Base-by-base conservation (phyloP, 2,329 filamentous ascomycete species). In the Calycina marina region DNA sequence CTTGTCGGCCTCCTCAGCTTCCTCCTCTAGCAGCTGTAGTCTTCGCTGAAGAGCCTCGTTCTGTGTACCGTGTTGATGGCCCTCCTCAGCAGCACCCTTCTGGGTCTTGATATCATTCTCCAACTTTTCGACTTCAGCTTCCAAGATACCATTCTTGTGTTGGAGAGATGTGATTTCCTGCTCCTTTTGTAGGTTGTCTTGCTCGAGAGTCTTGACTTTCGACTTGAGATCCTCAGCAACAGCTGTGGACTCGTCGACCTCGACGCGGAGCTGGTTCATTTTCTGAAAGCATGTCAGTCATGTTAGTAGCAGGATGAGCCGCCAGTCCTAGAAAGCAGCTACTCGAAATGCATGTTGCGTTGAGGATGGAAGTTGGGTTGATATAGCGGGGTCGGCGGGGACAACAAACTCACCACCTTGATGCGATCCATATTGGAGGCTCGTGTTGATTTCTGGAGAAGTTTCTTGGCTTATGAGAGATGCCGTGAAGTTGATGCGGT, bases 111-210 rank as follows among this genome's bases (percentile, higher is more conserved):
- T 70, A 50, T 67, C 63, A 43, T 62, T 60, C 67, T 96, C 90
- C 45, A 93, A 69, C 69, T 93, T 93, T 66, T 94, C 88, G 47
- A 93, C 77, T 57, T 96, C 85, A 42, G 59, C 50, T 65, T 96
- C 90, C 39, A 96, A 78, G 40, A 93, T 69, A 53, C 76, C 74
- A 65, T 93, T 94, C 69, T 88, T 92, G 77, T 96, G 88, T 56
- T 79, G 75, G 52, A 96, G 74, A 33, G 90, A 96, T 46, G 82
- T 92, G 60, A 96, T 93, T 60, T 96, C 88, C 63, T 96, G 86
- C 67, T 96, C 90, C 69, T 96, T 96, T 56, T 79, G 69, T 42
- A 93, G 70, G 60, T 85, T 93, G 66, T 96, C 88, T 61, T 93
- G 80, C 65, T 98, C 86, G 43, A 96, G 72, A 34, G 63, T 59